phyloP scores from a whole-genome alignment of 2,329 filamentous ascomycete genomes.

The Xylaria hypoxylon region DNA sequence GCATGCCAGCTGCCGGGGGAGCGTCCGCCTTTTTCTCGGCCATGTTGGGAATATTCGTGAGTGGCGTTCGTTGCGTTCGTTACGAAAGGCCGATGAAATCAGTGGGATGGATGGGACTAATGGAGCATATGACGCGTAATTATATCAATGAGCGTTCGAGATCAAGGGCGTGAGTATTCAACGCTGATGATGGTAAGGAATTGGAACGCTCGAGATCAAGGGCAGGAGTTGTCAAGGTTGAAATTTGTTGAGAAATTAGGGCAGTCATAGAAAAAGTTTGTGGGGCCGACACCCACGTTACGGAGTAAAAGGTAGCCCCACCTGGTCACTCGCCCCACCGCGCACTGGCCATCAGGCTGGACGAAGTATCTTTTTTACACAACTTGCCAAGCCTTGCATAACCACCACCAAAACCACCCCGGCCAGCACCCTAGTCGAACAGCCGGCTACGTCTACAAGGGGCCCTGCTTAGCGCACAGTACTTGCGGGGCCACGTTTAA shows the following conservation, averaged over 20 bases:
- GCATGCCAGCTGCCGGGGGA: constrained; percentile 54
- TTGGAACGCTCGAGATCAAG: constrained; percentile 14
- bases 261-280: constrained; percentile 29
- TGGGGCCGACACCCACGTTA: constrained; percentile 30
- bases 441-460: too few relatives aligned
- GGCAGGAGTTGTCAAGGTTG: constrained; percentile 15
- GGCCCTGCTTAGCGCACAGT: too few relatives aligned
- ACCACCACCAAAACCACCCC: too few relatives aligned
- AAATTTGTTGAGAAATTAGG: background rate
- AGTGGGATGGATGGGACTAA: constrained; percentile 30
- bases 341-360: too few relatives aligned
- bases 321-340: too few relatives aligned
- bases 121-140: constrained; percentile 23
- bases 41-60: background rate
- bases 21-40: background rate
- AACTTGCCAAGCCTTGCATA: too few relatives aligned
- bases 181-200: too few relatives aligned
- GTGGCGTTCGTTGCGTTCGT: constrained; percentile 26
- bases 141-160: constrained; percentile 5
- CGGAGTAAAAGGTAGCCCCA: too few relatives aligned
- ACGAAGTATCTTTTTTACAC: too few relatives aligned
- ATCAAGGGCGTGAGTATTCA: constrained; percentile 21
- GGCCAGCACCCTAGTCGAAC: too few relatives aligned
- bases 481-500: too few relatives aligned
- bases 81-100: constrained; percentile 31